Evolutionary conservation across 768 basidiomycete genomes (phyloP).

Genomic region (Tulasnella sp.): DNA sequence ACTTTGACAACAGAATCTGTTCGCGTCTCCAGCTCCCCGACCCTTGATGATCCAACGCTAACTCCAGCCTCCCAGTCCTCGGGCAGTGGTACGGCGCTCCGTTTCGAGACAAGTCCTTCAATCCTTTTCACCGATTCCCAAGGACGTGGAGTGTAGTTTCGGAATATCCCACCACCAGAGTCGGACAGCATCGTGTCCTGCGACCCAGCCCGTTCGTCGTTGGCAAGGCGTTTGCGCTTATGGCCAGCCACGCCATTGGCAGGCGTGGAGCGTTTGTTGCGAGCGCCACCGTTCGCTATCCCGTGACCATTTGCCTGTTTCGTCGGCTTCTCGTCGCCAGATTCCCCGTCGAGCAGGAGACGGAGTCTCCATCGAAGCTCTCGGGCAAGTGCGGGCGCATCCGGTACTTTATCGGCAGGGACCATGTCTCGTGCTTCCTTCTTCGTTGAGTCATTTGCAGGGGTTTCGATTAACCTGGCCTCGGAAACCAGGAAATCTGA

Average conservation of each 20-base stretch:
- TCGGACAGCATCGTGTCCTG: not conserved
- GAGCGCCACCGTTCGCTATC: not conserved
- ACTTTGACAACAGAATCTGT: conserved; percentile 3
- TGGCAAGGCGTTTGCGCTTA: not conserved
- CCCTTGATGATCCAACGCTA: not conserved
- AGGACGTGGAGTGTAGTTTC: conserved; percentile 16
- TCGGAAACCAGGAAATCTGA: conserved; percentile 76
- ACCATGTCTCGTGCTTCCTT: conserved; percentile 76
- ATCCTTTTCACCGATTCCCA: conserved; percentile 30
- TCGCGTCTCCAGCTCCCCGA: conserved; percentile 11
- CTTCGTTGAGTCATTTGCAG: conserved; percentile 58
- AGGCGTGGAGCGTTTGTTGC: not conserved
- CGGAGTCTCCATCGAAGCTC: conserved; percentile 81
- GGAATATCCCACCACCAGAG: conserved; percentile 8
- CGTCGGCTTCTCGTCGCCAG: conserved; percentile 23
- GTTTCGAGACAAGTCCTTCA: conserved; percentile 31
- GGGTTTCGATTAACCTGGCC: conserved; percentile 58
- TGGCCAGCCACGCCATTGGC: not conserved
- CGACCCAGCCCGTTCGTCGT: not conserved
- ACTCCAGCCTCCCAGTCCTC: conserved; percentile 8
- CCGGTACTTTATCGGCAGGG: conserved; percentile 72
- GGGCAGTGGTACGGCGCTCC: conserved; percentile 28
- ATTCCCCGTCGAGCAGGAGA: conserved; percentile 25
- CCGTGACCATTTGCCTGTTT: not conserved
- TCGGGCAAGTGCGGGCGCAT: conserved; percentile 68